Conservation (phyloP, 176 grass and related monocot species). For the Olyra latifolia region DNA sequence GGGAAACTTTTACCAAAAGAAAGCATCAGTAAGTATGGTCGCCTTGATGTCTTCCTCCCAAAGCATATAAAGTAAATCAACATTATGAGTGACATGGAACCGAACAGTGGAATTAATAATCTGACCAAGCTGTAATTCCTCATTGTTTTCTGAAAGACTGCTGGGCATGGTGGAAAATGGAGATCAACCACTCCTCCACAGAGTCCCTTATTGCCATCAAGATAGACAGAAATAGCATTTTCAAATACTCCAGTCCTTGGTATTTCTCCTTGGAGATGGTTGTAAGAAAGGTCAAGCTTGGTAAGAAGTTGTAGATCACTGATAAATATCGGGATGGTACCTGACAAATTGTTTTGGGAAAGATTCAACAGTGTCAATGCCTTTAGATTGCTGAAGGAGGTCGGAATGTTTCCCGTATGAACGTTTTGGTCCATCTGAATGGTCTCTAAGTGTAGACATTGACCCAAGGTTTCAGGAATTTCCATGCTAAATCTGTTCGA, state of each 20-base stretch:
- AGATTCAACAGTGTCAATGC: background rate
- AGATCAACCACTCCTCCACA: conserved; percentile 38
- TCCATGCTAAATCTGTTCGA: conserved; percentile 8
- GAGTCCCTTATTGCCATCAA: background rate
- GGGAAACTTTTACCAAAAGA: background rate
- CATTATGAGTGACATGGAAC: background rate
- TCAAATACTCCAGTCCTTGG: background rate
- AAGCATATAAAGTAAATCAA: background rate
- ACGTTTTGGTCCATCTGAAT: background rate
- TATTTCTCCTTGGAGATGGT: background rate
- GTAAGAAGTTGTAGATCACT: background rate
- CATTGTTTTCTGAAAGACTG: background rate
- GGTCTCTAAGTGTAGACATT: conserved; percentile 8
- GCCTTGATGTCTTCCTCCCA: background rate
- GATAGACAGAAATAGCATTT: background rate
- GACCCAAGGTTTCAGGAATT: conserved; percentile 12
- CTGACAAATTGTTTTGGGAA: background rate
- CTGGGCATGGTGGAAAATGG: conserved; percentile 16
- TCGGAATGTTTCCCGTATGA: background rate
- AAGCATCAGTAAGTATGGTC: background rate
- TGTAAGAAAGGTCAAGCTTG: conserved; percentile 33
- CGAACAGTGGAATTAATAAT: conserved; percentile 18
- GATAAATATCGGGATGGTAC: background rate
- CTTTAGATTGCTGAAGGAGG: background rate
- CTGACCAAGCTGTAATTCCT: conserved; percentile 1